phyloP scores from a whole-genome alignment of 2,329 filamentous ascomycete species.

The Pseudogymnoascus sp. region DNA sequence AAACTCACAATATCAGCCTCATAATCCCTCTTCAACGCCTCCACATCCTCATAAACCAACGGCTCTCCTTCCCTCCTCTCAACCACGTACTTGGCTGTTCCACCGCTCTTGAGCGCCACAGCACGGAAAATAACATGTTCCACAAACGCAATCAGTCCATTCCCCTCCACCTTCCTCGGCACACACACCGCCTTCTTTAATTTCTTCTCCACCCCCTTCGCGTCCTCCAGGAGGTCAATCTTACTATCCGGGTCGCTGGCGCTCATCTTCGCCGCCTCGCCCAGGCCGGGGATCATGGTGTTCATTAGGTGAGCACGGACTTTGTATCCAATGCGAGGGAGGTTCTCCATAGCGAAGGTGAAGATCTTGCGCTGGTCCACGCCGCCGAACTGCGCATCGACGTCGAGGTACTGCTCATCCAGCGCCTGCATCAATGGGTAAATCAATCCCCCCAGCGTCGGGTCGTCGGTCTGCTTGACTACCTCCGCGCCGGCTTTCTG shows the following conservation, averaged over 20 bases:
- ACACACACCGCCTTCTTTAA: slow-evolving; percentile 74
- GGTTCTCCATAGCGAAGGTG: slow-evolving; percentile 70
- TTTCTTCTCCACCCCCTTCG: slow-evolving; percentile 71
- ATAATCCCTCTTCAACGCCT: slow-evolving; percentile 73
- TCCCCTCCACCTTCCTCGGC: slow-evolving; percentile 69
- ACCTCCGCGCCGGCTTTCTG: slow-evolving; percentile 89
- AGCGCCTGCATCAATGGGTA: slow-evolving; percentile 85
- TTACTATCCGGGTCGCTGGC: slow-evolving; percentile 71
- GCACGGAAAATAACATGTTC: slow-evolving; percentile 81
- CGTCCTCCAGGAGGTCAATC: slow-evolving; percentile 80
- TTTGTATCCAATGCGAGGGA: slow-evolving; percentile 79
- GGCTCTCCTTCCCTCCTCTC: slow-evolving; percentile 62
- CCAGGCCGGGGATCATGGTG: slow-evolving; percentile 81
- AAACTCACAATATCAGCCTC: slow-evolving; percentile 56
- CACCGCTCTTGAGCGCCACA: slow-evolving; percentile 46
- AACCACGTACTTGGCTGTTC: slow-evolving; percentile 57
- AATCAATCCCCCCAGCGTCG: slow-evolving; percentile 63
- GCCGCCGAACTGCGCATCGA: slow-evolving; percentile 83
- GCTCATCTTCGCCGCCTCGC: slow-evolving; percentile 77
- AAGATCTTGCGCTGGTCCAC: slow-evolving; percentile 87
- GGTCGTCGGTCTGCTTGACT: slow-evolving; percentile 81
- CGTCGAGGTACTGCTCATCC: slow-evolving; percentile 81
- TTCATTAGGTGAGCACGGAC: slow-evolving; percentile 65
- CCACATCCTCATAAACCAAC: slow-evolving; percentile 68
- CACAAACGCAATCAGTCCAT: slow-evolving; percentile 78